Base-by-base conservation (phyloP, 805 yeast genomes). In the Monosporozyma aquatica region DNA sequence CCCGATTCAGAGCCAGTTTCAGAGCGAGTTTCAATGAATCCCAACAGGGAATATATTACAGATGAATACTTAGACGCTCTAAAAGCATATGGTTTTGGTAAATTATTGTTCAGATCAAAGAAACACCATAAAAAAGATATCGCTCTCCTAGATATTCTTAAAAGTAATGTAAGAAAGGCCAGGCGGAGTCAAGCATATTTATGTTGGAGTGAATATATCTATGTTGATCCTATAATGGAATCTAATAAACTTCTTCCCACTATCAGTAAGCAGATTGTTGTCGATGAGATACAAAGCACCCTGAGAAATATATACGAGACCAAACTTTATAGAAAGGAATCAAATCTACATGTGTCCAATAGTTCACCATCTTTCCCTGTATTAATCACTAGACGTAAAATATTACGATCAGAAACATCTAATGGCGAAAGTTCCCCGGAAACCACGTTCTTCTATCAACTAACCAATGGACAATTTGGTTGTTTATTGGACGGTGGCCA, bases 381-480 rank as follows among this genome's bases (percentile, higher is more conserved):
- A n/a, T 23, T 25, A 14, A 18, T 13, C 3, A 26, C 30, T 13
- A 13, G 25, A 26, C 15, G 29, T 20, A 32, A n/a, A 6, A 37
- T 18, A 13, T 25, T 26, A 11, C 13, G 24, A 9, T 3, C 8
- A 29, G 11, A 6, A 15, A 32, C 6, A 26, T 23, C 25, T 9
- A 6, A 13, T 5, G 5, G 14, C 14, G 21, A 26, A 6, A 8
- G 13, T 11, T 17, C 7, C 15, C 7, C 15, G 2, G 14, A 26
- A 10, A 26, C n/a, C 14, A 4, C 9, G 10, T 32, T 43, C 21
- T 14, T 27, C 3, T 90, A 89, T 61, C 94, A 89, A 59, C 67
- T 90, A 43, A 82, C 87, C 21, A 82, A 85, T 42, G 87, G 87
- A 44, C 82, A 82, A 47, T 81, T 85, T 50, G 97, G 96, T n/a